phyloP scores from a whole-genome alignment of 176 grass and related monocot species.

The Phragmites australis region DNA sequence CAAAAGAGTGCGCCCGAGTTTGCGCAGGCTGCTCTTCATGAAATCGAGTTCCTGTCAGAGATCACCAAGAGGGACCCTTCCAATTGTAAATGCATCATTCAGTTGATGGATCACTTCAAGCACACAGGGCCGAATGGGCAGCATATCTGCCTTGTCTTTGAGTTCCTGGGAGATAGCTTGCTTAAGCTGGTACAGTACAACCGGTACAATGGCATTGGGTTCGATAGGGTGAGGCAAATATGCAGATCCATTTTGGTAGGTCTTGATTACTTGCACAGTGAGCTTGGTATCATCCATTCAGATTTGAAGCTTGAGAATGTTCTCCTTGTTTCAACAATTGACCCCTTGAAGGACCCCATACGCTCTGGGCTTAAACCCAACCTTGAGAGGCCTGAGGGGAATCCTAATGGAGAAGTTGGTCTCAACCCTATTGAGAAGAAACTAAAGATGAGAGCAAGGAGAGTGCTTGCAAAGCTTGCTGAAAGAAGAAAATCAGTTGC shows the following conservation, averaged over 20 bases:
- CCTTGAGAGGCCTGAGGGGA: conserved; percentile 82
- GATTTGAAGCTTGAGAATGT: conserved; percentile 95
- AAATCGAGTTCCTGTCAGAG: conserved; percentile 83
- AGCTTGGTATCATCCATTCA: conserved; percentile 91
- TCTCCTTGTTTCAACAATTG: conserved; percentile 87
- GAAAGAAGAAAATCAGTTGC: conserved; percentile 70
- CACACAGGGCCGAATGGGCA: conserved; percentile 90
- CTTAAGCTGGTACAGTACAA: conserved; percentile 91
- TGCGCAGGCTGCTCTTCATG: conserved; percentile 93
- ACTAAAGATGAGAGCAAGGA: conserved; percentile 82
- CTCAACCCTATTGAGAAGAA: conserved; percentile 81
- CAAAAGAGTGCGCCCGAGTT: conserved; percentile 93
- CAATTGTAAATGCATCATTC: conserved; percentile 83
- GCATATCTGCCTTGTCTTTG: conserved; percentile 90
- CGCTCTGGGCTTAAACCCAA: conserved; percentile 72
- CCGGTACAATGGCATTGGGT: conserved; percentile 87
- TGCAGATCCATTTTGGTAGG: conserved; percentile 90
- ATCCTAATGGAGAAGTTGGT: conserved; percentile 57
- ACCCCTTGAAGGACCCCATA: conserved; percentile 85
- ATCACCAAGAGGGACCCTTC: conserved; percentile 64
- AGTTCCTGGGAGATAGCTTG: conserved; percentile 96
- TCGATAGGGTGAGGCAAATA: conserved; percentile 66
- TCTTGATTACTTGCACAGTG: conserved; percentile 87
- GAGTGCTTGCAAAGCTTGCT: conserved; percentile 84
- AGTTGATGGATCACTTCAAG: conserved; percentile 92